Percentiles rank a stretch among this genome's conserved stretches.
Conservation (phyloP, 1,139 yeast species). For the Diutina sp. region DNA sequence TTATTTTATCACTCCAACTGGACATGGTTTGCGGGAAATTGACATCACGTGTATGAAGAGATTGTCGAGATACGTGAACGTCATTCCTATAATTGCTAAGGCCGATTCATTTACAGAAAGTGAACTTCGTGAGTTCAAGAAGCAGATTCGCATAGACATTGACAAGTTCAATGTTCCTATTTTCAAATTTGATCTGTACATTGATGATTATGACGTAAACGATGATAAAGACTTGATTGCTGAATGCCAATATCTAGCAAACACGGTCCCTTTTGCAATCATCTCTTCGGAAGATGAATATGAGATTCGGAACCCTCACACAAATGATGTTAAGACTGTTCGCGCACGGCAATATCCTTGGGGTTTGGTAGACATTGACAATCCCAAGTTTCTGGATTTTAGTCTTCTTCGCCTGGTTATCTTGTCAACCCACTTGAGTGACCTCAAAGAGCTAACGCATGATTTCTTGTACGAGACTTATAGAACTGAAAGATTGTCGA, state of each 20-base stretch:
- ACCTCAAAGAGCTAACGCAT: slow-evolving; percentile 85
- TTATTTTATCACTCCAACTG: slow-evolving; percentile 63
- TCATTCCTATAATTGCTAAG: slow-evolving; percentile 78
- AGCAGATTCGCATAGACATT: slow-evolving; percentile 54
- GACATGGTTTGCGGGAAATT: slow-evolving; percentile 65
- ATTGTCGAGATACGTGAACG: slow-evolving; percentile 69
- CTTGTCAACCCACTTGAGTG: slow-evolving; percentile 86
- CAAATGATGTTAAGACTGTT: slow-evolving; percentile 41
- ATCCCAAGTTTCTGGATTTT: slow-evolving; percentile 75
- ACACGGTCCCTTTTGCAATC: slow-evolving; percentile 76
- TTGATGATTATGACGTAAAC: slow-evolving; percentile 31
- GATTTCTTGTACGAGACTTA: slow-evolving; percentile 85
- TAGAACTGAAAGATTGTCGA: slow-evolving; percentile 72
- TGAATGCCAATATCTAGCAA: slow-evolving; percentile 66
- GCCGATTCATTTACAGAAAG: slow-evolving; percentile 75
- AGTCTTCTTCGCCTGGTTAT: slow-evolving; percentile 71
- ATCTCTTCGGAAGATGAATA: slow-evolving; percentile 54
- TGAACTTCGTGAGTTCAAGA: slow-evolving; percentile 52
- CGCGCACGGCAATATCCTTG: slow-evolving; percentile 89
- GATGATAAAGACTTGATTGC: slow-evolving; percentile 61
- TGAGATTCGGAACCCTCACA: slow-evolving; percentile 36
- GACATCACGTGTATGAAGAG: slow-evolving; percentile 70
- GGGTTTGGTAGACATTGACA: slow-evolving; percentile 81
- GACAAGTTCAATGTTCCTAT: slow-evolving; percentile 68
- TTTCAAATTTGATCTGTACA: slow-evolving; percentile 52